These are phyloP conservation scores for Aspergillus felis DNA, from an alignment of 2,329 filamentous ascomycete species.

Conservation along the genomic window DNA sequence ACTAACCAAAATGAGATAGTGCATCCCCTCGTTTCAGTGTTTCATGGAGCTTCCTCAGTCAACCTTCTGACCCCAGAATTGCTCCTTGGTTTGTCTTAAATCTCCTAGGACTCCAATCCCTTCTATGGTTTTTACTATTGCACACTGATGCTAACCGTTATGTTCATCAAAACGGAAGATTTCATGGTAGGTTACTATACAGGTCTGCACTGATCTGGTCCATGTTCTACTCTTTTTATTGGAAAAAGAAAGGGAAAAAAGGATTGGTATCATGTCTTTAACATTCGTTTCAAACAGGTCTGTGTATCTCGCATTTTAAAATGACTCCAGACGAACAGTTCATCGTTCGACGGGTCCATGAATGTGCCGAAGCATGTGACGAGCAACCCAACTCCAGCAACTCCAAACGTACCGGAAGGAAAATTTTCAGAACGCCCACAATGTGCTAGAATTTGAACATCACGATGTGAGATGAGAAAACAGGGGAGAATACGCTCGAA, in stretches of 20 bases:
- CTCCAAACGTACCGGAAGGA: constrained; percentile 5
- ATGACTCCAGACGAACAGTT: not conserved
- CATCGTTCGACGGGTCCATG: not conserved
- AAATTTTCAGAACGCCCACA: constrained; percentile 17
- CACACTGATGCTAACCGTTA: not conserved
- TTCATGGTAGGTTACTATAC: not conserved
- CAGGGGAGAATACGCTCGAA: not conserved
- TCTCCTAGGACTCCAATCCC: no score
- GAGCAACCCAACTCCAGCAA: constrained; percentile 11
- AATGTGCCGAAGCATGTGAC: not conserved
- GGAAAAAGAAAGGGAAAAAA: not conserved
- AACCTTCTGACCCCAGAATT: no score
- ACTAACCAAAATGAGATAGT: not conserved
- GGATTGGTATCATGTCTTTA: not conserved
- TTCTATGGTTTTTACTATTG: not conserved
- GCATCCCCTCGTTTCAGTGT: no score
- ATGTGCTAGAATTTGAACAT: constrained; percentile 21
- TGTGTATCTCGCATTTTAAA: constrained; percentile 1
- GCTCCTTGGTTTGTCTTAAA: no score
- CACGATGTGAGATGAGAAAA: constrained; percentile 5
- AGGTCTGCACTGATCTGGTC: not conserved
- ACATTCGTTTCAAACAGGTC: not conserved
- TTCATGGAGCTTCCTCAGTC: not conserved
- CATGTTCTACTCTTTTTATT: not conserved
- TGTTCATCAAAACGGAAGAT: not conserved